phyloP scores from a whole-genome alignment of 352 stramenopile species.

The Phytophthora pini region DNA sequence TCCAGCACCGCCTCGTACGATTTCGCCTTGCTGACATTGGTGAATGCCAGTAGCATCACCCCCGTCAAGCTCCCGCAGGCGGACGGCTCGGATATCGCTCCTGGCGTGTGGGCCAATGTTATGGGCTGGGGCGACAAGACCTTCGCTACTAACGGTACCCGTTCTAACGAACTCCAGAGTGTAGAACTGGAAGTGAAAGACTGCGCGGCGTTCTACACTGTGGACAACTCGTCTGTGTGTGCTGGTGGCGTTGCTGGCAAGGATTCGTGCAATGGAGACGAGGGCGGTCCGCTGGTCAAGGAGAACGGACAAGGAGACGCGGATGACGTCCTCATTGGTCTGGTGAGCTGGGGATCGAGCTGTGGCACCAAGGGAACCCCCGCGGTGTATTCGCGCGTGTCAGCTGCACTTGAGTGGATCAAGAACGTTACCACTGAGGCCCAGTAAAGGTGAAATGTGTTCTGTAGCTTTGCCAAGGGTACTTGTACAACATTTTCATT shows the following conservation, averaged over 20 bases:
- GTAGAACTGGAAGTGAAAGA: neutral
- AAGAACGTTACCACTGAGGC: neutral
- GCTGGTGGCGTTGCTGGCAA: constrained; percentile 7
- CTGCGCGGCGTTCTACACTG: neutral
- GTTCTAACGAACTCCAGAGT: constrained; percentile 3
- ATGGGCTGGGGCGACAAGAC: constrained; percentile 1
- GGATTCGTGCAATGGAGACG: constrained; percentile 52
- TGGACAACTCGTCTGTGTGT: constrained; percentile 14
- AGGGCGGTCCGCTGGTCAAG: constrained; percentile 47
- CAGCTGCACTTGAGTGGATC: constrained; percentile 45
- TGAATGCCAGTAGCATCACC: constrained; percentile 1
- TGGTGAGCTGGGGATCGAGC: constrained; percentile 55
- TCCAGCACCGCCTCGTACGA: constrained; percentile 6
- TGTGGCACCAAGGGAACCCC: constrained; percentile 46
- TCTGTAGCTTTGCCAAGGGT: neutral
- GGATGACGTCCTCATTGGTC: constrained; percentile 43
- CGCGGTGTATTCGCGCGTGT: constrained; percentile 59
- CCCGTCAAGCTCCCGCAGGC: constrained; percentile 4
- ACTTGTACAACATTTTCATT: too few relatives aligned
- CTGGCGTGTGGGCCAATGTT: neutral
- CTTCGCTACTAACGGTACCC: neutral
- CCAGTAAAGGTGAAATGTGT: neutral
- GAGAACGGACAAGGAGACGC: constrained; percentile 15
- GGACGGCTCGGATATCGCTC: constrained; percentile 1
- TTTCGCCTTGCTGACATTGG: constrained; percentile 5